These are phyloP conservation scores for Thielaviopsis ethacetica DNA, from an alignment of 2,329 filamentous ascomycete species.

Conservation along the genomic window DNA sequence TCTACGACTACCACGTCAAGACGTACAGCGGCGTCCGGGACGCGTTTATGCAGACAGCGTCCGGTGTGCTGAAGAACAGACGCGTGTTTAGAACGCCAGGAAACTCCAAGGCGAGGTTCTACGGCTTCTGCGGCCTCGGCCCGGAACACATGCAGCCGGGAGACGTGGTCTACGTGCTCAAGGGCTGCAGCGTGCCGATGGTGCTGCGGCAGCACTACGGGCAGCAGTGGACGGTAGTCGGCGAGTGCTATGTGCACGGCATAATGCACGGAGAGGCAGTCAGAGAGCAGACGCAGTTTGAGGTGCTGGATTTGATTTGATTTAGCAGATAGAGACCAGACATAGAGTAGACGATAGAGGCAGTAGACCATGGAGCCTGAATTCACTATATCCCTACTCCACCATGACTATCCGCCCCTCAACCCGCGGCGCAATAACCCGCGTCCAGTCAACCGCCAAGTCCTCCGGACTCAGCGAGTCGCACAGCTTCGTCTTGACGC, in stretches of 20 bases:
- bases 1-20: background rate
- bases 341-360: no score
- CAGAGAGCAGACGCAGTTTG: background rate
- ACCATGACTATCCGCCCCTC: constrained; percentile 55
- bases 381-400: background rate
- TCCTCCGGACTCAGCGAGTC: constrained; percentile 43
- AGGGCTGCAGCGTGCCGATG: background rate
- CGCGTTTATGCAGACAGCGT: background rate
- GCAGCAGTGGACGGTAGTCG: background rate
- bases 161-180: background rate
- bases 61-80: background rate
- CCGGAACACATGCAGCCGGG: background rate
- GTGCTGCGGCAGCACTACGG: background rate
- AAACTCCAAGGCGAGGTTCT: background rate
- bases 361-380: no score
- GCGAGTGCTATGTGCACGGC: background rate
- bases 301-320: background rate
- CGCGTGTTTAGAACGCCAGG: background rate
- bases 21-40: background rate
- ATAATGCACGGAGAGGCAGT: background rate
- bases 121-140: background rate
- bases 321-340: no score
- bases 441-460: constrained; percentile 57
- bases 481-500: constrained; percentile 36
- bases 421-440: constrained; percentile 58